Percentiles rank a stretch among this genome's conserved stretches.
These are phyloP conservation scores for Brassica incana DNA, from an alignment of 345 rosid species.

Conservation along the genomic window DNA sequence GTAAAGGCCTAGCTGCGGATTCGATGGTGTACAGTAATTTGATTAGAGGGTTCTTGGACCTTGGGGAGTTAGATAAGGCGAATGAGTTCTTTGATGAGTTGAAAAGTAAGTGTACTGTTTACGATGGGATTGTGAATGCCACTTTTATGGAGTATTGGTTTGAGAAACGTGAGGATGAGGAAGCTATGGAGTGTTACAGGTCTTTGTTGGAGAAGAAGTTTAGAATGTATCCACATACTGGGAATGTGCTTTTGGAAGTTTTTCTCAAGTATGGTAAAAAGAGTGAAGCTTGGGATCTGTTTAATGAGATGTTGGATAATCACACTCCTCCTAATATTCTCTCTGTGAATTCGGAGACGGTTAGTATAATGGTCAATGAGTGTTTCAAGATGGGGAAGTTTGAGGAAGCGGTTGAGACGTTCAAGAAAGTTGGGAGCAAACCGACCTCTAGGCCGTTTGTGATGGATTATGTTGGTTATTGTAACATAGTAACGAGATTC, in stretches of 20 bases:
- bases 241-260: conserved; percentile 82
- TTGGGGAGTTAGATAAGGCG: conserved; percentile 80
- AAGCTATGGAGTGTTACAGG: conserved; percentile 79
- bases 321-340: conserved; percentile 80
- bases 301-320: conserved; percentile 80
- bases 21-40: conserved; percentile 79
- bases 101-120: conserved; percentile 72
- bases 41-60: conserved; percentile 70
- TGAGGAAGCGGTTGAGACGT: conserved; percentile 58
- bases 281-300: conserved; percentile 65
- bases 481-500: conserved; percentile 66
- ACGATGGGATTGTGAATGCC: conserved; percentile 88
- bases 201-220: conserved; percentile 74
- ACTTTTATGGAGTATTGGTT: conserved; percentile 97
- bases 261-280: conserved; percentile 72
- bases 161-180: conserved; percentile 75
- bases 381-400: conserved; percentile 75
- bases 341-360: conserved; percentile 83
- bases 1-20: conserved; percentile 88
- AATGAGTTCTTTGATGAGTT: conserved; percentile 86
- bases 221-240: conserved; percentile 77
- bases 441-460: conserved; percentile 68
- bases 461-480: conserved; percentile 83
- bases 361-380: conserved; percentile 81
- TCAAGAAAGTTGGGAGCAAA: conserved; percentile 73